Evolutionary conservation across 1,284 basidiomycete genomes (phyloP).

Genomic region (Cerioporus squamosus): DNA sequence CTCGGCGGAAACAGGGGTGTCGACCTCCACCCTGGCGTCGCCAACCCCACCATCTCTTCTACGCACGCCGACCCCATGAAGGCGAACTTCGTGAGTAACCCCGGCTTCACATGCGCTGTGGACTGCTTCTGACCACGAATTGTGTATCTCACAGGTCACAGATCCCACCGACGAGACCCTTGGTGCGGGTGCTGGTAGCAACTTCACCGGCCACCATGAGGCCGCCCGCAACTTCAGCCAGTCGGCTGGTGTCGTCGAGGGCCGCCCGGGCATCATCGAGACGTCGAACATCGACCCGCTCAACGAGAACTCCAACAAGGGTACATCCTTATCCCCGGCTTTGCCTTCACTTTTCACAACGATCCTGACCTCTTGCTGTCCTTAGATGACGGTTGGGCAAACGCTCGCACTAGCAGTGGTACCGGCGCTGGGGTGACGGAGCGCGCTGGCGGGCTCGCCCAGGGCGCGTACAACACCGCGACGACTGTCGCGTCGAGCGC

Average conservation of each 20-base stretch:
- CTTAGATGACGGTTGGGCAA: constrained; percentile 50
- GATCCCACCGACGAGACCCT: constrained; percentile 42
- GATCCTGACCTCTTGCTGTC: not conserved
- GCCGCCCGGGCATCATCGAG: constrained; percentile 58
- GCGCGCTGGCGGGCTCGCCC: constrained; percentile 9
- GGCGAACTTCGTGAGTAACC: constrained; percentile 47
- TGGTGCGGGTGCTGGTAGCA: constrained; percentile 47
- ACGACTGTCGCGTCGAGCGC: constrained; percentile 29
- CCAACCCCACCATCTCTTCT: constrained; percentile 48
- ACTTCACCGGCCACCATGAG: constrained; percentile 42
- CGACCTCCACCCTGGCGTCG: constrained; percentile 47
- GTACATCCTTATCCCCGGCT: constrained; percentile 25
- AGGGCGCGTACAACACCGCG: constrained; percentile 22
- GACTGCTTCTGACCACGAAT: not conserved
- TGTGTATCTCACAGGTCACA: constrained; percentile 35
- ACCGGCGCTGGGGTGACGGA: not conserved
- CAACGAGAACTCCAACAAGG: constrained; percentile 48
- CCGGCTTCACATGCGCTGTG: no score
- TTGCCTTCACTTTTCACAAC: not conserved
- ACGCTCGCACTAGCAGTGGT: constrained; percentile 26
- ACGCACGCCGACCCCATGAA: constrained; percentile 41
- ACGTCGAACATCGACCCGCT: constrained; percentile 53
- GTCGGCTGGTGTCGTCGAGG: constrained; percentile 51
- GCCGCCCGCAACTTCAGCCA: constrained; percentile 43
- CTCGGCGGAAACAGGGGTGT: constrained; percentile 37